A percentile compares a stretch with the other conserved stretches of the same genome.
Evolutionary conservation across 2,329 filamentous ascomycete species (phyloP).

Genomic region (Diaporthe sp.): DNA sequence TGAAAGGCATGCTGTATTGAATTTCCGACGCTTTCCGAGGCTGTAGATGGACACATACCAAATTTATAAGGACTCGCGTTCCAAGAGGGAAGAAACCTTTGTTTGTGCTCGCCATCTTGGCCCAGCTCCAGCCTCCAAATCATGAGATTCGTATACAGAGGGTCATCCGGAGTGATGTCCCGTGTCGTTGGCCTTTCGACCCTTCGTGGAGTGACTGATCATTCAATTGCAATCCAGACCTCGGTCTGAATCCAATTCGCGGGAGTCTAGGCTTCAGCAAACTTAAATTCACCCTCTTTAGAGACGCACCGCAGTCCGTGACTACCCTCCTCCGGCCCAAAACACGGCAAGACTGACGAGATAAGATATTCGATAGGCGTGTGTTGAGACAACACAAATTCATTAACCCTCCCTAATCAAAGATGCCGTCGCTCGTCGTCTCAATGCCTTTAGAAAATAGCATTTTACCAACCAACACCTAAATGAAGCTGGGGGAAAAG

Average conservation of each 20-base stretch:
- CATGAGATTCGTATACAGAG: neutral
- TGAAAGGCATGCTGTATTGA: neutral
- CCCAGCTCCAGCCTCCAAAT: neutral
- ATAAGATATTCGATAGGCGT: neutral
- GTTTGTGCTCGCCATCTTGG: neutral
- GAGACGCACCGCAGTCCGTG: neutral
- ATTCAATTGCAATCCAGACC: neutral
- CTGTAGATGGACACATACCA: neutral
- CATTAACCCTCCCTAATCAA: slow-evolving; percentile 10
- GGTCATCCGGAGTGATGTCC: neutral
- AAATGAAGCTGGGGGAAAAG: neutral
- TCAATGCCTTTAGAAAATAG: slow-evolving; percentile 22
- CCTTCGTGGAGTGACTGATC: neutral
- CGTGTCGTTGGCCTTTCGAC: neutral
- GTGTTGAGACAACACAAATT: slow-evolving; percentile 8
- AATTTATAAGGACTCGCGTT: neutral
- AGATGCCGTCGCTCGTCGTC: slow-evolving; percentile 20
- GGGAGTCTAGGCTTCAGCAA: neutral
- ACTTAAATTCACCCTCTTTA: neutral
- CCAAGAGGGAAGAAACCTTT: neutral
- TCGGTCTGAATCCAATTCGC: neutral
- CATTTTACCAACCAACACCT: slow-evolving; percentile 30
- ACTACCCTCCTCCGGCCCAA: neutral
- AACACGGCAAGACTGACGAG: too few relatives aligned
- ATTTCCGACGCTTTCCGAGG: neutral